A percentile compares a stretch with the other conserved stretches of the same genome.
Conservation (phyloP, 1,284 basidiomycete genomes). For the Clitocybe nebularis region DNA sequence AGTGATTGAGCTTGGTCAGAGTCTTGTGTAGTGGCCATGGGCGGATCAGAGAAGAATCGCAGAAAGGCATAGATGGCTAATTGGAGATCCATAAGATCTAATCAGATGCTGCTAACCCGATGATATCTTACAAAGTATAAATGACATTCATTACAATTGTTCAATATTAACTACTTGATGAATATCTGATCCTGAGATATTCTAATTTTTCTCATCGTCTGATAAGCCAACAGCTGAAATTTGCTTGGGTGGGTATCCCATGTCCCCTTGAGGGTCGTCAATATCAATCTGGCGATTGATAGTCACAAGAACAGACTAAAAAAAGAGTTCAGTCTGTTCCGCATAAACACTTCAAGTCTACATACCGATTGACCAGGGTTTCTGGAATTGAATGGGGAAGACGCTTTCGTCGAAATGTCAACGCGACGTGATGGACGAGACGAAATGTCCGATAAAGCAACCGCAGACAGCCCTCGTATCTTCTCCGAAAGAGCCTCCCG, state of each 20-base stretch:
- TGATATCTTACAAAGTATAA: too few species aligned
- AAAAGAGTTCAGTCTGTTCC: not conserved
- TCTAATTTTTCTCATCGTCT: not conserved
- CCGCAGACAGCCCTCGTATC: slow-evolving; percentile 10
- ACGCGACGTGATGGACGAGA: not conserved
- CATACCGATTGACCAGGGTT: not conserved
- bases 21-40: not conserved
- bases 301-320: slow-evolving; percentile 4
- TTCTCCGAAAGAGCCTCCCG: slow-evolving; percentile 12
- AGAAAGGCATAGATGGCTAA: not conserved
- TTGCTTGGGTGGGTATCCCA: too few species aligned
- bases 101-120: not conserved
- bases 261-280: not conserved
- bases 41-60: not conserved
- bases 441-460: slow-evolving; percentile 9
- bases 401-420: not conserved
- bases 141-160: too few species aligned
- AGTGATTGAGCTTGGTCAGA: not conserved
- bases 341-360: not conserved
- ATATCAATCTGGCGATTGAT: slow-evolving; percentile 1
- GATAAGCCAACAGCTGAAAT: too few species aligned
- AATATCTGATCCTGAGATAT: too few species aligned
- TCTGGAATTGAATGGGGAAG: not conserved
- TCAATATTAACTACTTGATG: too few species aligned
- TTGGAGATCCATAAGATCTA: too few species aligned